Base-by-base conservation (phyloP, 768 basidiomycete genomes). In the Coprinopsis cinerea region DNA sequence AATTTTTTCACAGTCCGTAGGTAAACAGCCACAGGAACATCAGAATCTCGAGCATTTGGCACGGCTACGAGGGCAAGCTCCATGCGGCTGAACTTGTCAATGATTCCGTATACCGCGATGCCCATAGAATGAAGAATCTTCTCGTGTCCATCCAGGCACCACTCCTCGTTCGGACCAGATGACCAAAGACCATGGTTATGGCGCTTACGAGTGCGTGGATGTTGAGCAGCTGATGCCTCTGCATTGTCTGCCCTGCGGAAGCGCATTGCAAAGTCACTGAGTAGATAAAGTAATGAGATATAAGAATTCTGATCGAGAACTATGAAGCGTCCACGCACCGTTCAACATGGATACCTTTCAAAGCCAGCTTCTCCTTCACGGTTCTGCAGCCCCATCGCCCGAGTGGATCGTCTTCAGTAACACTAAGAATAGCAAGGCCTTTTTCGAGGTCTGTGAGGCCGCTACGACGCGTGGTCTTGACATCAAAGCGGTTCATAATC, bases 101-200 rank as follows among this genome's bases (percentile, higher is more conserved):
- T 43, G 11, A 59, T 53, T 0, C 63, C 61, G 54, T 53, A 64
- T 17, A 65, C 44, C 6, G 55, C 53, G 43, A 64, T 59, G 2
- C 61, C 62, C 61, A 66, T 64, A 0, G 27, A n/a, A 0, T 32
- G 43, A 1, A 58, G 35, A 9, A 64, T 52, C 47, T 66, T 66
- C 47, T 64, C 60, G 49, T 63, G 63, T 6, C 65, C 62, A 47
- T 63, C 59, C 20, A 62, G 20, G 39, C 62, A 53, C 65, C 63
- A 64, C 46, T 66, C 63, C 39, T 66, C 60, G 39, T 64, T 63
- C 20, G 65, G 65, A 5, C 64, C 60, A 18, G 53, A 36, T 4
- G 58, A 62, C 52, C 54, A 60, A 3, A 64, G 22, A 2, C 56
- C 58, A 40, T 56, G 47, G 7, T 41, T 34, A 46, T 64, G 63